Percentiles rank a stretch among this genome's conserved stretches.
These are phyloP conservation scores for Erodium maritimum DNA, from an alignment of 345 rosid genomes.

Conservation along the genomic window DNA sequence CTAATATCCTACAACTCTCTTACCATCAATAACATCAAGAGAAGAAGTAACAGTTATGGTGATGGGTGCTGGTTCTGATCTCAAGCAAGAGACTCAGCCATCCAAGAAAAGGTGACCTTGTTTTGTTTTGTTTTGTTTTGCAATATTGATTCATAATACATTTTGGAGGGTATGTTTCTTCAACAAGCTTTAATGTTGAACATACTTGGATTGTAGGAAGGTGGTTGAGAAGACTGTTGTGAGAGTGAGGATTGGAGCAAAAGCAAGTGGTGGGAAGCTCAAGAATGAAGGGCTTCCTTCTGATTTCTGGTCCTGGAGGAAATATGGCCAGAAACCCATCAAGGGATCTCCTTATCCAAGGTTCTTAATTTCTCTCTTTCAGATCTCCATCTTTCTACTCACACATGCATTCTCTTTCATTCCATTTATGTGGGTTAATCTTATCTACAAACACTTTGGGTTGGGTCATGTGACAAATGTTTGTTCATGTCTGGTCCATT, in stretches of 20 bases:
- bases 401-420: background rate
- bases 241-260: slow-evolving; percentile 36
- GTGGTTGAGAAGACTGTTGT: slow-evolving; percentile 46
- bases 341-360: slow-evolving; percentile 69
- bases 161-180: background rate
- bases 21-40: background rate
- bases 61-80: slow-evolving; percentile 28
- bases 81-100: slow-evolving; percentile 26
- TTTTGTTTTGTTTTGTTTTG: background rate
- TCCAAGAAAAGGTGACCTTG: slow-evolving; percentile 36
- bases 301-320: slow-evolving; percentile 76
- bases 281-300: slow-evolving; percentile 57
- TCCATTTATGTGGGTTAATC: too few species aligned
- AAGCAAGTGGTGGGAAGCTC: slow-evolving; percentile 34
- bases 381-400: background rate
- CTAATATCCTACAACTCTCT: slow-evolving; percentile 1
- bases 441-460: too few species aligned
- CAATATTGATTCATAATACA: too few species aligned
- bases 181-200: too few species aligned
- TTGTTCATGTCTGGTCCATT: too few species aligned
- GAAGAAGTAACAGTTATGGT: background rate
- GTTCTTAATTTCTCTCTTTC: slow-evolving; percentile 10
- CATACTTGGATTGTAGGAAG: too few species aligned
- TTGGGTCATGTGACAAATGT: too few species aligned
- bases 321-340: slow-evolving; percentile 64